Percentiles rank a stretch among this genome's conserved stretches.
These are phyloP conservation scores for Leishmania arabica DNA, from an alignment of 208 protist genomes.

Conservation along the genomic window DNA sequence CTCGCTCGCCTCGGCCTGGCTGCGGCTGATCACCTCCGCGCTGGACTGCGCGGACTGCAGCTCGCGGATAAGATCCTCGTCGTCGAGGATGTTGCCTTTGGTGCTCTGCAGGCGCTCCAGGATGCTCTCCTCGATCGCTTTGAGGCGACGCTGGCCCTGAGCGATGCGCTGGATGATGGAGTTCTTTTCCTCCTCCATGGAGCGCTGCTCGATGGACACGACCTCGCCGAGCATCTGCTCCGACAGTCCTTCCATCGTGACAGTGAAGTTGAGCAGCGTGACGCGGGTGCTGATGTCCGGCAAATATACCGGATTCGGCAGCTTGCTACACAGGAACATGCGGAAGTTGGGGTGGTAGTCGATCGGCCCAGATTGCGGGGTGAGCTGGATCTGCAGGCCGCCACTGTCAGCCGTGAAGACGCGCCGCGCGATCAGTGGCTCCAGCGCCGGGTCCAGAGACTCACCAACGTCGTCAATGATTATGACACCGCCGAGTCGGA, in stretches of 20 bases:
- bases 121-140: constrained; percentile 93
- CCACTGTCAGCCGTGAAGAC: constrained; percentile 84
- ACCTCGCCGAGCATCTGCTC: constrained; percentile 96
- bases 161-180: constrained; percentile 92
- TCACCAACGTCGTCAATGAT: constrained; percentile 96
- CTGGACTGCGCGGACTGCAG: constrained; percentile 94
- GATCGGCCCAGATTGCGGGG: constrained; percentile 86
- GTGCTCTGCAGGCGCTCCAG: constrained; percentile 88
- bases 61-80: constrained; percentile 94
- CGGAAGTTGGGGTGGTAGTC: constrained; percentile 93
- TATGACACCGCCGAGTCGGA: constrained; percentile 92
- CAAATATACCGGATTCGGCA: constrained; percentile 96
- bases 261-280: constrained; percentile 97
- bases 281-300: constrained; percentile 97
- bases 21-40: constrained; percentile 83
- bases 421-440: constrained; percentile 91
- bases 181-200: constrained; percentile 96
- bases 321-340: constrained; percentile 96
- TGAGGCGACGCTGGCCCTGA: constrained; percentile 92
- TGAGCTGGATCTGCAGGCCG: constrained; percentile 81
- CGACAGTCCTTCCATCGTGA: constrained; percentile 95
- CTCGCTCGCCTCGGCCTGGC: constrained; percentile 89
- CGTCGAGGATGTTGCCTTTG: constrained; percentile 95
- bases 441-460: constrained; percentile 94
- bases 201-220: constrained; percentile 92